phyloP scores from a whole-genome alignment of 345 rosid species.

The Acer saccharum region DNA sequence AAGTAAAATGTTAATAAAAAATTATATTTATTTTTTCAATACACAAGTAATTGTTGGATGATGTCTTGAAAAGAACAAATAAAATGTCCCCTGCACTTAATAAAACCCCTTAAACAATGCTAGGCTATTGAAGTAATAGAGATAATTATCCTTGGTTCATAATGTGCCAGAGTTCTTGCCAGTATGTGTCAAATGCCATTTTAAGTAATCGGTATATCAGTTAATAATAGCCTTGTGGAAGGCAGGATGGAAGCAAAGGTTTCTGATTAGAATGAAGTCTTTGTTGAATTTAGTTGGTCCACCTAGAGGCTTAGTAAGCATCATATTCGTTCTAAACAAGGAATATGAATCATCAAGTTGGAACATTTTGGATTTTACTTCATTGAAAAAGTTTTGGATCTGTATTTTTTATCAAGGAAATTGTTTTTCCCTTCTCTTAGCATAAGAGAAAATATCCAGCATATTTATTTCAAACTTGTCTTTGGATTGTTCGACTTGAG shows the following conservation, averaged over 20 bases:
- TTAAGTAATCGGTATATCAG: background rate
- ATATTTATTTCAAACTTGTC: background rate
- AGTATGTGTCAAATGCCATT: background rate
- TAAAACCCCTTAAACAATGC: background rate
- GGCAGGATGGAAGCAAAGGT: background rate
- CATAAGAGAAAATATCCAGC: background rate
- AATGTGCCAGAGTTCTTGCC: background rate
- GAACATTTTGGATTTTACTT: background rate
- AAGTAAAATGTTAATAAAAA: background rate
- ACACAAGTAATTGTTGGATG: background rate
- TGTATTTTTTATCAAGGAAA: background rate
- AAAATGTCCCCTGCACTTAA: background rate
- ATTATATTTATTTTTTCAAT: background rate
- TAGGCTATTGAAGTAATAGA: background rate
- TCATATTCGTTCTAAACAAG: background rate
- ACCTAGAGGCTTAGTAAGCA: background rate
- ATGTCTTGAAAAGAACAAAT: background rate
- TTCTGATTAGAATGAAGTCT: background rate
- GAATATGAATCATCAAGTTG: background rate
- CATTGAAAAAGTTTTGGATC: background rate
- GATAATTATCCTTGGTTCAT: background rate
- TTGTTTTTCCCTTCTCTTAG: background rate
- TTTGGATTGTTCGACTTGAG: background rate
- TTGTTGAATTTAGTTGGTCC: background rate
- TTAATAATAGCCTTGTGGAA: background rate